Conservation (phyloP, 805 yeast species). For the Candida mattraensis region DNA sequence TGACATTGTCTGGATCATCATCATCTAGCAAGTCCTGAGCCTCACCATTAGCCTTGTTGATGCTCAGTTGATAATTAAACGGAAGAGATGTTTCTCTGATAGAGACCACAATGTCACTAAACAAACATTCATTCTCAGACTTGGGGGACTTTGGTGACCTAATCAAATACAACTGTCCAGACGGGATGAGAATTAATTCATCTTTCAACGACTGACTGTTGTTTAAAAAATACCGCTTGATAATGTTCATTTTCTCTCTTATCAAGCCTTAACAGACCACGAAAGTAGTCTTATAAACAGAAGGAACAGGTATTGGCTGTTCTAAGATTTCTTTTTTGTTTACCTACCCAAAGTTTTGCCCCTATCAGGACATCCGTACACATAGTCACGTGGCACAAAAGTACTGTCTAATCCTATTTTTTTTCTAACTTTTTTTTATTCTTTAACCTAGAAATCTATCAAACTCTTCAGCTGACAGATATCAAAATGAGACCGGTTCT, state of each 20-base stretch:
- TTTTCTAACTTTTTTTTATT: too few species aligned
- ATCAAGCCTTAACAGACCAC: too few species aligned
- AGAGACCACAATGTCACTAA: constrained; percentile 73
- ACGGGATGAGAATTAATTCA: constrained; percentile 66
- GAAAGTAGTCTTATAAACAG: too few species aligned
- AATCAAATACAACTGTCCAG: constrained; percentile 74
- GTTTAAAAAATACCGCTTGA: constrained; percentile 51
- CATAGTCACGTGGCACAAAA: too few species aligned
- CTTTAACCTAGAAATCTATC: too few species aligned
- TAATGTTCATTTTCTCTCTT: constrained; percentile 70
- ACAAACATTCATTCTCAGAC: constrained; percentile 80
- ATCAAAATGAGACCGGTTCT: too few species aligned
- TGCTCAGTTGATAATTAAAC: constrained; percentile 66
- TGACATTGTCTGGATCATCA: constrained; percentile 45
- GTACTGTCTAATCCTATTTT: too few species aligned
- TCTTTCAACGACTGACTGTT: constrained; percentile 44
- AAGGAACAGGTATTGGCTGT: too few species aligned
- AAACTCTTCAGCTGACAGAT: too few species aligned
- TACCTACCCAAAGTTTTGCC: too few species aligned
- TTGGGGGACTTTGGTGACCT: constrained; percentile 81
- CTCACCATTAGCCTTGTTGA: constrained; percentile 67
- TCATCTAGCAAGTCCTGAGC: constrained; percentile 52
- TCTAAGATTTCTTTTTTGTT: too few species aligned
- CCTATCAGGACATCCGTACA: too few species aligned
- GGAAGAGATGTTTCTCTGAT: constrained; percentile 68